These are phyloP conservation scores for Aspergillus ochraceus DNA, from an alignment of 2,329 filamentous ascomycete genomes.

Conservation along the genomic window DNA sequence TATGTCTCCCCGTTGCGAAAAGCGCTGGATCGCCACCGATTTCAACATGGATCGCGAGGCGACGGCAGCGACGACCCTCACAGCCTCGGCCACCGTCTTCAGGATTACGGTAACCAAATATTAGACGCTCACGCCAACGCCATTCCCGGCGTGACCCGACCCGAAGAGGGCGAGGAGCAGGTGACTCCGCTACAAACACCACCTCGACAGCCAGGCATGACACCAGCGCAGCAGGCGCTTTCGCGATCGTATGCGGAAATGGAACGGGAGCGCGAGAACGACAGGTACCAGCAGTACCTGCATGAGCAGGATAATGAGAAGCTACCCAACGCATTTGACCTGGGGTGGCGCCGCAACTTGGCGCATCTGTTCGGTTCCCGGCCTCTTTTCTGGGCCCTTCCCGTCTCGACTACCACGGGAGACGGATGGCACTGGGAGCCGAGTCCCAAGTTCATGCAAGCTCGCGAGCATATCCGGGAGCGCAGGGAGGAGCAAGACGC, in stretches of 20 bases:
- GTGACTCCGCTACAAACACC: slow-evolving; percentile 36
- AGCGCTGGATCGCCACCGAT: slow-evolving; percentile 65
- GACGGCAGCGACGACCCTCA: slow-evolving; percentile 31
- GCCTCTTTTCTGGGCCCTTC: slow-evolving; percentile 73
- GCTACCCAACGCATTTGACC: slow-evolving; percentile 89
- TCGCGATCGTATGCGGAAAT: slow-evolving; percentile 53
- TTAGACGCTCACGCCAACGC: slow-evolving; percentile 80
- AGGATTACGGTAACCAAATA: slow-evolving; percentile 69
- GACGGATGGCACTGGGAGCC: slow-evolving; percentile 96
- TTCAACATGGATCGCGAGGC: slow-evolving; percentile 49
- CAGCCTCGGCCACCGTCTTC: slow-evolving; percentile 46
- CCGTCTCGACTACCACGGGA: slow-evolving; percentile 80
- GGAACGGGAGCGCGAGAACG: slow-evolving; percentile 64
- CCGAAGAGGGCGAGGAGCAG: slow-evolving; percentile 73
- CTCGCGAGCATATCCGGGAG: slow-evolving; percentile 40
- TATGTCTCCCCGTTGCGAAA: slow-evolving; percentile 81
- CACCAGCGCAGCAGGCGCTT: slow-evolving; percentile 48
- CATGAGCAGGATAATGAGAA: slow-evolving; percentile 86
- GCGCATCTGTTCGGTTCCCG: slow-evolving; percentile 76
- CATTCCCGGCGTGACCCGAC: slow-evolving; percentile 74
- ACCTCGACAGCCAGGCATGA: slow-evolving; percentile 22
- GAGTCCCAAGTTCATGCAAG: slow-evolving; percentile 73
- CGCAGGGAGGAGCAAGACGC: slow-evolving; percentile 30
- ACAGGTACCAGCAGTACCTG: slow-evolving; percentile 76
- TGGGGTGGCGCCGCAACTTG: slow-evolving; percentile 79